Conservation (phyloP, 805 yeast genomes). For the Saccharomycopsis javanensis region DNA sequence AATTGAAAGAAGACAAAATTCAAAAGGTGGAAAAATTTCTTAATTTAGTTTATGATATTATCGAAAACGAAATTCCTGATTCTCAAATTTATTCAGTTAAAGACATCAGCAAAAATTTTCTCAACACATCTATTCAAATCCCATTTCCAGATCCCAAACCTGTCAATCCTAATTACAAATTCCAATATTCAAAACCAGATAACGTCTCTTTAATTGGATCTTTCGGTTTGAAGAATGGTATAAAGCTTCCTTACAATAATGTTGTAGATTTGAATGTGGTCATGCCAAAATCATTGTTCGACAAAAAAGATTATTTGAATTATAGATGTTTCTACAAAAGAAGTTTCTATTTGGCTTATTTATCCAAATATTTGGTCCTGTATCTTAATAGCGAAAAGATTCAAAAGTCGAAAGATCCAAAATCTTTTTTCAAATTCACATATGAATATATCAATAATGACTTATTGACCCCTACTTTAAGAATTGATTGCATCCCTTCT, state of each 20-base stretch:
- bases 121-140: slow-evolving; percentile 35
- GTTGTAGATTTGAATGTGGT: slow-evolving; percentile 72
- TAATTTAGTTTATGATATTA: slow-evolving; percentile 53
- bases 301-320: slow-evolving; percentile 82
- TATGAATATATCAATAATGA: slow-evolving; percentile 73
- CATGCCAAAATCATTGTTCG: slow-evolving; percentile 70
- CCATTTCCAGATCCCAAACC: slow-evolving; percentile 94
- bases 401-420: neutral
- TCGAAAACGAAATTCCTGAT: neutral
- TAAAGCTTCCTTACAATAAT: slow-evolving; percentile 49
- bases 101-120: slow-evolving; percentile 50
- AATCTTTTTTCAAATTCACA: slow-evolving; percentile 35
- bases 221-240: slow-evolving; percentile 78
- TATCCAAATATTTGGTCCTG: slow-evolving; percentile 57
- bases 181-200: slow-evolving; percentile 60
- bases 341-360: slow-evolving; percentile 73
- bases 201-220: slow-evolving; percentile 78
- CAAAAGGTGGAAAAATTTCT: slow-evolving; percentile 58
- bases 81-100: slow-evolving; percentile 35
- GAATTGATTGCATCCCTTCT: slow-evolving; percentile 46
- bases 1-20: slow-evolving; percentile 60
- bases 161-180: slow-evolving; percentile 51
- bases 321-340: slow-evolving; percentile 85
- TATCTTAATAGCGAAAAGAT: slow-evolving; percentile 37
- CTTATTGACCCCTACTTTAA: slow-evolving; percentile 62